Evolutionary conservation across 2,329 filamentous ascomycete genomes (phyloP).

Genomic region (Ciborinia camelliae): DNA sequence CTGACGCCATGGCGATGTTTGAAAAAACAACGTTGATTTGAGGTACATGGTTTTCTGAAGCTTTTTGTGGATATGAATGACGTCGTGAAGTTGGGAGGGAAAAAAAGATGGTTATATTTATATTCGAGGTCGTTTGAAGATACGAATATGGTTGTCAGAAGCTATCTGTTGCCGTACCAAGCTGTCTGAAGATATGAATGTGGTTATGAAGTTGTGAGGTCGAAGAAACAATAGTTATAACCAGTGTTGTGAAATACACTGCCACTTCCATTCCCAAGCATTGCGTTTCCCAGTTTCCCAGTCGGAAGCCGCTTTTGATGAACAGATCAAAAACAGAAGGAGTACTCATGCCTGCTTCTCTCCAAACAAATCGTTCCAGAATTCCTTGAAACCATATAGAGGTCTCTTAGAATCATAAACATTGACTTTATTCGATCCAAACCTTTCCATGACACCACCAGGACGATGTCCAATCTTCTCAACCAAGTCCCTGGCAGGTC

Average conservation of each 20-base stretch:
- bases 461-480: constrained; percentile 44
- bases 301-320: background rate
- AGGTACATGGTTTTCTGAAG: too few relatives aligned
- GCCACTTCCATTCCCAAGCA: background rate
- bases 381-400: constrained; percentile 82
- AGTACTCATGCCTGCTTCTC: constrained; percentile 21
- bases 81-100: too few relatives aligned
- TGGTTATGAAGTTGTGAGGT: background rate
- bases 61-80: too few relatives aligned
- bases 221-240: background rate
- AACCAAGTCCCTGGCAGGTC: constrained; percentile 43
- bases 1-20: too few relatives aligned
- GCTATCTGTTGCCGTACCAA: too few relatives aligned
- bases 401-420: constrained; percentile 72
- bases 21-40: too few relatives aligned
- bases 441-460: constrained; percentile 58
- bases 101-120: too few relatives aligned
- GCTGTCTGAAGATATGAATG: too few relatives aligned
- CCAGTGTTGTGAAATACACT: too few relatives aligned
- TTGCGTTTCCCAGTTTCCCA: too few relatives aligned
- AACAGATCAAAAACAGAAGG: background rate
- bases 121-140: too few relatives aligned
- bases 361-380: constrained; percentile 76
- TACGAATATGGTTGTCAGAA: too few relatives aligned
- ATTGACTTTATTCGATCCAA: constrained; percentile 53